Evolutionary conservation across 768 basidiomycete species (phyloP).

Genomic region (Amyloporia xantha): DNA sequence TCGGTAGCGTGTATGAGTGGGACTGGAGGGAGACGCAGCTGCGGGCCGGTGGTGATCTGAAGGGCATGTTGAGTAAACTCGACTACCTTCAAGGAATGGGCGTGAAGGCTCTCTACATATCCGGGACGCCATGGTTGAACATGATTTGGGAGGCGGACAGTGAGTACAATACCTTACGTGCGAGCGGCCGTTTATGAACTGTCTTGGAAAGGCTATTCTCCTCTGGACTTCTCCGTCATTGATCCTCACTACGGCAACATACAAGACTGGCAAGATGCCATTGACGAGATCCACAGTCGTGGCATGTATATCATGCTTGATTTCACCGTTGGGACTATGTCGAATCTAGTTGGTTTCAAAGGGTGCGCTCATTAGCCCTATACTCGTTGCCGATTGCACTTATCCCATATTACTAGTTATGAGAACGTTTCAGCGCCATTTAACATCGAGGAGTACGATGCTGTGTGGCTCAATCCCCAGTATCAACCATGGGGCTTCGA

Average conservation of each 20-base stretch:
- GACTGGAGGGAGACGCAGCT: conserved; percentile 88
- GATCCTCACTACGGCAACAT: conserved; percentile 93
- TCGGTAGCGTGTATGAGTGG: conserved; percentile 69
- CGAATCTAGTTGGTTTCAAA: conserved; percentile 78
- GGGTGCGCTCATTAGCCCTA: conserved; percentile 44
- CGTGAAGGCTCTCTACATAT: conserved; percentile 76
- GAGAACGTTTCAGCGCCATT: conserved; percentile 82
- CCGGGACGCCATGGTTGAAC: conserved; percentile 89
- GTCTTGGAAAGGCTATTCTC: conserved; percentile 68
- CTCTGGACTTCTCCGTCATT: conserved; percentile 82
- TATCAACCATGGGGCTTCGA: conserved; percentile 85
- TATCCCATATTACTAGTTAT: conserved; percentile 37
- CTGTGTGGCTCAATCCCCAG: conserved; percentile 65
- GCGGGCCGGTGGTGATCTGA: conserved; percentile 84
- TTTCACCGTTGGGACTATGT: conserved; percentile 92
- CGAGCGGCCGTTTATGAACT: background rate
- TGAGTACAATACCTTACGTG: conserved; percentile 33
- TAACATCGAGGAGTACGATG: conserved; percentile 62
- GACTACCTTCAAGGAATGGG: conserved; percentile 94
- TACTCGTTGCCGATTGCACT: background rate
- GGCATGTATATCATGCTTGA: conserved; percentile 93
- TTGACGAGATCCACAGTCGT: conserved; percentile 70
- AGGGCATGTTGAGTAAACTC: conserved; percentile 63
- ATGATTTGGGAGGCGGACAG: conserved; percentile 98
- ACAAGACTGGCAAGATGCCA: conserved; percentile 67